Evolutionary conservation across 208 protist species (phyloP), one percentile per base, ranked within the genome.

Genomic region (Kentomonas sorsogonicus): DNA sequence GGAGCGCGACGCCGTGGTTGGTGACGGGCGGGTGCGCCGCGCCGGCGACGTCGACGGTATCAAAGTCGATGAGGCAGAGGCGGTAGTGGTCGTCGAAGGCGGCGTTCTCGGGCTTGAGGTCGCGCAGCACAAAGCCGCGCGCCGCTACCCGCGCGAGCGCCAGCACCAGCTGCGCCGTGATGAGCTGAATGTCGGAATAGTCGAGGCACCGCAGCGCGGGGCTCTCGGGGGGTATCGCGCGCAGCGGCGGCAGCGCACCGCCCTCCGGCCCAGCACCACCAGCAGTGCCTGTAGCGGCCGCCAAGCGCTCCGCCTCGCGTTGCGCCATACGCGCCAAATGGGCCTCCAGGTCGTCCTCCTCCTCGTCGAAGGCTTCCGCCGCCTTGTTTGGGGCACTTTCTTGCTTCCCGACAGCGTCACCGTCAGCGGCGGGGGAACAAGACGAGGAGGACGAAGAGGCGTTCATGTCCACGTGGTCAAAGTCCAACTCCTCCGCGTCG

Each of bases 31-130:
- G 15, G 11, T 53, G 18, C 0, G 23, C 41, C 4, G 6, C 2
- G 0, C 70, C 77, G 1, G 76, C 58, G 45, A 90, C 22, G 58
- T 91, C 85, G 4, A 81, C 77, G 1, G 84, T 94, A 66, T 96
- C 90, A 63, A 96, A 96, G 59, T 96, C 90, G 11, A 96, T 48
- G 38, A 96, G 31, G 18, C 83, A 91, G 3, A 74, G 82, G 47
- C 90, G 73, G 56, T 86, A 79, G 43, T 93, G 80, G 34, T 61
- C 59, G 40, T 93, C 85, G 55, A 96, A 94, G 9, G 63, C 83
- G 15, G 93, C 60, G 57, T 96, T 96, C 54, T 96, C 85, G 5
- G 90, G 87, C 72, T 96, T 96, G 46, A 96, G 60, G 61, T 96
- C 90, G 16, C 90, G 83, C 60, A 94, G 62, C 59, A 92, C 86